These are phyloP conservation scores for Neofusicoccum umdonicola DNA, from an alignment of 2,329 filamentous ascomycete species.

Conservation along the genomic window DNA sequence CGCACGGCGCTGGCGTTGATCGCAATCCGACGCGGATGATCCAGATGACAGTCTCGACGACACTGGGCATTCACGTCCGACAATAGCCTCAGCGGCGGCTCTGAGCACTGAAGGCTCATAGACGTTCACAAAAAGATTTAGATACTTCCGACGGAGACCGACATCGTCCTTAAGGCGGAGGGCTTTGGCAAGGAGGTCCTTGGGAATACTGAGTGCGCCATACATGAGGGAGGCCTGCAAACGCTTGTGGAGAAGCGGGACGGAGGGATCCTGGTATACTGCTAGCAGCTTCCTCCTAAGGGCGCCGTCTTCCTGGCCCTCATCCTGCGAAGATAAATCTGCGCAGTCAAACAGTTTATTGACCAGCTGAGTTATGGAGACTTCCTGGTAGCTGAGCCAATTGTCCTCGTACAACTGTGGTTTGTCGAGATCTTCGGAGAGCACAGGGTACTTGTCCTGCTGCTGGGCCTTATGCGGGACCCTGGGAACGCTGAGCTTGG, in stretches of 20 bases:
- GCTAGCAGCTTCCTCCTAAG: conserved; percentile 51
- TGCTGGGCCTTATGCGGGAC: conserved; percentile 30
- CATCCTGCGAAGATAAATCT: conserved; percentile 20
- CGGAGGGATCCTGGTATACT: conserved; percentile 53
- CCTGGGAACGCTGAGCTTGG: conserved; percentile 34
- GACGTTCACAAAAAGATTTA: conserved; percentile 57
- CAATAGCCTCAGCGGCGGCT: conserved; percentile 57
- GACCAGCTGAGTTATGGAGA: conserved; percentile 58
- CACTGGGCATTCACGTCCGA: conserved; percentile 52
- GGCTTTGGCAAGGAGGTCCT: conserved; percentile 47
- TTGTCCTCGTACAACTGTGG: conserved; percentile 62
- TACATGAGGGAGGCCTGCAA: conserved; percentile 59
- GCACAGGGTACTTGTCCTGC: conserved; percentile 49
- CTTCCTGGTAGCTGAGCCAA: conserved; percentile 62
- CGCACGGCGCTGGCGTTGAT: conserved; percentile 33
- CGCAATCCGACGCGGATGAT: conserved; percentile 34
- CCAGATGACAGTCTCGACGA: conserved; percentile 36
- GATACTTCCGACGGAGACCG: conserved; percentile 56
- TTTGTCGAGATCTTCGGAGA: conserved; percentile 54
- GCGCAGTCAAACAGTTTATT: conserved; percentile 54
- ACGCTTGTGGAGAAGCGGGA: conserved; percentile 54
- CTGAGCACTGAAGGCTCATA: conserved; percentile 54
- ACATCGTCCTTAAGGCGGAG: conserved; percentile 55
- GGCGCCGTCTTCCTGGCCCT: conserved; percentile 16
- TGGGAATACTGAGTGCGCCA: conserved; percentile 57